phyloP scores from a whole-genome alignment of 2,329 filamentous ascomycete genomes.

The Magnaporthales sp. region DNA sequence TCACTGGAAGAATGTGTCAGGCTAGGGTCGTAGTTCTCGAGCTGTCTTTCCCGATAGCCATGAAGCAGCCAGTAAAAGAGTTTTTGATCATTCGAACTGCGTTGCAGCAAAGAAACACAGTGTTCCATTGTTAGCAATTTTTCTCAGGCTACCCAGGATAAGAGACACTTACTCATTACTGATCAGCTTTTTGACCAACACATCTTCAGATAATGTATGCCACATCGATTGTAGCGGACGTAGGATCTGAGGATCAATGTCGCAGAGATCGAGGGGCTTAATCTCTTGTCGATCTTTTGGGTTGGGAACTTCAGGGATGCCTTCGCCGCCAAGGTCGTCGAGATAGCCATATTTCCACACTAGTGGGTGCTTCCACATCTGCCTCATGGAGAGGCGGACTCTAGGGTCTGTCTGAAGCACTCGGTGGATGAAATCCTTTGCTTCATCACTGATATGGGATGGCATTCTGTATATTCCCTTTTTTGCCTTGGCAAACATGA shows the following conservation, averaged over 20 bases:
- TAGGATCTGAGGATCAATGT: slow-evolving; percentile 74
- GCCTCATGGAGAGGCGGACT: slow-evolving; percentile 66
- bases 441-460: slow-evolving; percentile 55
- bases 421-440: slow-evolving; percentile 66
- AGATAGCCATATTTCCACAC: slow-evolving; percentile 74
- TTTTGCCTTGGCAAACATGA: slow-evolving; percentile 54
- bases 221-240: slow-evolving; percentile 83
- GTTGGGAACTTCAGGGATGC: not conserved
- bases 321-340: slow-evolving; percentile 47
- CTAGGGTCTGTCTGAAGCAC: slow-evolving; percentile 76
- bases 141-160: not conserved
- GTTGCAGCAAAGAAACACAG: not conserved
- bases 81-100: slow-evolving; percentile 79
- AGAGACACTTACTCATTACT: slow-evolving; percentile 48
- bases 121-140: not conserved
- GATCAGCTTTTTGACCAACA: slow-evolving; percentile 60
- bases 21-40: slow-evolving; percentile 79
- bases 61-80: slow-evolving; percentile 82
- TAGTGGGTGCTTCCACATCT: slow-evolving; percentile 84
- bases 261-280: slow-evolving; percentile 50
- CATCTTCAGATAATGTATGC: slow-evolving; percentile 73
- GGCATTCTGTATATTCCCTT: slow-evolving; percentile 54
- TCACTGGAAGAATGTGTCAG: slow-evolving; percentile 84
- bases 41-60: slow-evolving; percentile 72
- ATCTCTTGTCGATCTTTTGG: slow-evolving; percentile 28